A percentile compares a stretch with the other conserved stretches of the same genome.
Conservation (phyloP, 495 filamentous ascomycete genomes). For the Neurospora africana region DNA sequence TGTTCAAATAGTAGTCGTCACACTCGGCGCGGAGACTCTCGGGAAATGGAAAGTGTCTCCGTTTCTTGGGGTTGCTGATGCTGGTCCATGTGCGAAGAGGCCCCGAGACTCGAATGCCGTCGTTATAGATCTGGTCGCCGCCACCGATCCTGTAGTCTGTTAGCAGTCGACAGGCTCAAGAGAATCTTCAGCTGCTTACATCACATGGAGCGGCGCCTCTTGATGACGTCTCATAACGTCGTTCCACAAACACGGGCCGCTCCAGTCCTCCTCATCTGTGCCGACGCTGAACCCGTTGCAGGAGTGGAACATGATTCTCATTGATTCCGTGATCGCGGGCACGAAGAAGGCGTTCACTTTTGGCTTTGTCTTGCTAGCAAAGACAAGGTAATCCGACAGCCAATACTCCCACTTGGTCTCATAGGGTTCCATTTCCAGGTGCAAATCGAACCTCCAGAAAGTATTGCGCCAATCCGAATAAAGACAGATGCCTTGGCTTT, state of each 20-base stretch:
- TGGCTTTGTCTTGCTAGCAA: conserved; percentile 34
- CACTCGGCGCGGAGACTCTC: conserved; percentile 63
- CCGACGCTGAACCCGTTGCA: conserved; percentile 95
- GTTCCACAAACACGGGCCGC: conserved; percentile 79
- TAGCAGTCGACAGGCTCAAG: not conserved
- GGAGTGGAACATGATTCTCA: conserved; percentile 93
- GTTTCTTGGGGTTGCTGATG: conserved; percentile 72
- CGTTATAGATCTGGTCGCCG: conserved; percentile 93
- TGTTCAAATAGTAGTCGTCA: conserved; percentile 82
- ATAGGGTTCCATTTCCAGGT: conserved; percentile 41
- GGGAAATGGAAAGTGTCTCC: conserved; percentile 64
- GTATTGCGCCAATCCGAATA: conserved; percentile 67
- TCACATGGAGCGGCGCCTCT: conserved; percentile 77
- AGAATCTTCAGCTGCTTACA: conserved; percentile 24
- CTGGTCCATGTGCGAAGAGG: conserved; percentile 72
- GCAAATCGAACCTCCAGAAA: conserved; percentile 71
- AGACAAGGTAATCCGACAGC: conserved; percentile 35
- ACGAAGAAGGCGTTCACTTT: conserved; percentile 54
- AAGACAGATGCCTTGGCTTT: conserved; percentile 46
- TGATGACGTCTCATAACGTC: conserved; percentile 67
- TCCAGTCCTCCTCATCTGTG: conserved; percentile 76
- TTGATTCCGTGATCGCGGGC: conserved; percentile 68
- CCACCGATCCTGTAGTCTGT: conserved; percentile 55
- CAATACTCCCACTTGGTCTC: conserved; percentile 54
- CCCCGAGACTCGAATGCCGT: conserved; percentile 72